phyloP scores from a whole-genome alignment of 2,329 filamentous ascomycete genomes.

The Tricladium varicosporioides region DNA sequence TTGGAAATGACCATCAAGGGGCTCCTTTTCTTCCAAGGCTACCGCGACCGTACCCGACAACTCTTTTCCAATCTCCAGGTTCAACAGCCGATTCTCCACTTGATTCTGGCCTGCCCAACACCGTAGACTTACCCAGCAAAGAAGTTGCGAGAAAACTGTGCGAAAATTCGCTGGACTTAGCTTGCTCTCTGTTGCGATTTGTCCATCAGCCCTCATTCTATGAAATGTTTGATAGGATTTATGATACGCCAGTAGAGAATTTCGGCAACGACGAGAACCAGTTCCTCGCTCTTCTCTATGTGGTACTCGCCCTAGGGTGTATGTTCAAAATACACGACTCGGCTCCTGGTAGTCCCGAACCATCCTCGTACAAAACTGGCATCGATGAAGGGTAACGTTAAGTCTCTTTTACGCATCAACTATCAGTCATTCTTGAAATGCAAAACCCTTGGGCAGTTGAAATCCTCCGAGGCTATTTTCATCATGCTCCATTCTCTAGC shows the following conservation, averaged over 20 bases:
- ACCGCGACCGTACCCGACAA: conserved; percentile 59
- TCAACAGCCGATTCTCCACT: conserved; percentile 32
- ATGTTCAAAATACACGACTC: conserved; percentile 60
- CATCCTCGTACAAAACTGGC: conserved; percentile 48
- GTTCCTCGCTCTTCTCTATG: conserved; percentile 69
- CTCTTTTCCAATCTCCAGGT: conserved; percentile 30
- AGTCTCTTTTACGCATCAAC: conserved; percentile 16
- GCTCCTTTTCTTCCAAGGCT: conserved; percentile 56
- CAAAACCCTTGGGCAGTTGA: background rate
- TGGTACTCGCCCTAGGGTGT: conserved; percentile 69
- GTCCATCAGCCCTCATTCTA: conserved; percentile 83
- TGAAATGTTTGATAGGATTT: conserved; percentile 72
- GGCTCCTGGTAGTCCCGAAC: conserved; percentile 47
- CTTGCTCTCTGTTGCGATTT: conserved; percentile 62
- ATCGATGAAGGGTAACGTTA: conserved; percentile 54
- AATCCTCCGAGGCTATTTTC: too few relatives aligned
- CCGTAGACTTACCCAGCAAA: conserved; percentile 66
- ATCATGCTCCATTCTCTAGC: too few relatives aligned
- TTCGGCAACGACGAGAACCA: conserved; percentile 63
- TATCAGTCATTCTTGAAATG: too few relatives aligned
- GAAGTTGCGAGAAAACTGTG: conserved; percentile 53
- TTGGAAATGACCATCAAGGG: conserved; percentile 59
- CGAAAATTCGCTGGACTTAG: conserved; percentile 54
- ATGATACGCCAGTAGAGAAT: conserved; percentile 63
- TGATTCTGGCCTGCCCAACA: conserved; percentile 31